phyloP scores from a whole-genome alignment of 768 basidiomycete species.

The Paxillus rubicundulus region DNA sequence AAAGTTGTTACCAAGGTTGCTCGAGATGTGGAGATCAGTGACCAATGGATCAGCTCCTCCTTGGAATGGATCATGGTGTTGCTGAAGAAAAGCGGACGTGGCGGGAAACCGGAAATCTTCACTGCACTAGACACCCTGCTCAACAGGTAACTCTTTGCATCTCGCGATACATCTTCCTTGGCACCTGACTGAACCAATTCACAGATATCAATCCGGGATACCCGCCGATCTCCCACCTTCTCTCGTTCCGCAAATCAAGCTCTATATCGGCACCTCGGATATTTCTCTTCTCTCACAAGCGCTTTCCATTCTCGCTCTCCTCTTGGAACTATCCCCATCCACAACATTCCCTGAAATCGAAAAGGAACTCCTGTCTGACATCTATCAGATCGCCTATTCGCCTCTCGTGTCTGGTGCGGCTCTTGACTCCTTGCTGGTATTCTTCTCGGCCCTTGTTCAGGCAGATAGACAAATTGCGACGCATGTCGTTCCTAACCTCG shows the following conservation, averaged over 20 bases:
- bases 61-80: slow-evolving; percentile 75
- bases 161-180: neutral
- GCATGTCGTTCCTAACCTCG: slow-evolving; percentile 76
- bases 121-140: slow-evolving; percentile 70
- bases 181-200: neutral
- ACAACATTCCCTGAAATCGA: slow-evolving; percentile 77
- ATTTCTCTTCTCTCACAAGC: slow-evolving; percentile 77
- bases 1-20: slow-evolving; percentile 85
- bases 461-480: slow-evolving; percentile 83
- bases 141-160: slow-evolving; percentile 45
- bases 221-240: slow-evolving; percentile 58
- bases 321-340: slow-evolving; percentile 64
- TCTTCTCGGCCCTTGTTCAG: slow-evolving; percentile 78
- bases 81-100: slow-evolving; percentile 73
- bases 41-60: slow-evolving; percentile 79
- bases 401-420: slow-evolving; percentile 74
- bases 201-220: slow-evolving; percentile 44
- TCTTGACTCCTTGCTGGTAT: slow-evolving; percentile 77
- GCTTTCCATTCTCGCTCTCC: slow-evolving; percentile 59
- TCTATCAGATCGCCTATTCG: slow-evolving; percentile 73
- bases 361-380: slow-evolving; percentile 57
- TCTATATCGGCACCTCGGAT: slow-evolving; percentile 72
- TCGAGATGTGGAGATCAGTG: slow-evolving; percentile 62
- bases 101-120: slow-evolving; percentile 80
- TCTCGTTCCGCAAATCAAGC: slow-evolving; percentile 71